Percentiles rank a stretch among this genome's conserved stretches.
These are phyloP conservation scores for Cynara cardunculus DNA, from an alignment of 129 eudicot genomes.

Conservation along the genomic window DNA sequence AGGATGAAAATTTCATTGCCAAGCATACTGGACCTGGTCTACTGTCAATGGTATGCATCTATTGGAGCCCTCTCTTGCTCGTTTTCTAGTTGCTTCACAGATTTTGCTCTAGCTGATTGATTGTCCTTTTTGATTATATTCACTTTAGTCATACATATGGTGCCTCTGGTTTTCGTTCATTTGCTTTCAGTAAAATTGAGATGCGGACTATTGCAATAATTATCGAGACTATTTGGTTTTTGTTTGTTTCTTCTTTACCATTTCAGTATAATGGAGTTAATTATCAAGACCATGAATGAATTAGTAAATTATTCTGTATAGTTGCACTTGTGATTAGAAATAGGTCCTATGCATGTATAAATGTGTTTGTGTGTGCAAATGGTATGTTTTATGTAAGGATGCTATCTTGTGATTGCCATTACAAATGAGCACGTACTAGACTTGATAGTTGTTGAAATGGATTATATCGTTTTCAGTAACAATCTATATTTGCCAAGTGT, in stretches of 20 bases:
- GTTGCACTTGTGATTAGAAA: too few relatives aligned
- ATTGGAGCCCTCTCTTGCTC: not conserved
- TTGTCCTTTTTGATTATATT: not conserved
- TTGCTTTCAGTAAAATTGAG: not conserved
- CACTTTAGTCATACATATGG: not conserved
- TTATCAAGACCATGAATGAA: not conserved
- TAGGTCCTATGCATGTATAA: too few relatives aligned
- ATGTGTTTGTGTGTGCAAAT: too few relatives aligned
- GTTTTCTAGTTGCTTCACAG: slow-evolving; percentile 11
- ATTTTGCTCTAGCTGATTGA: slow-evolving; percentile 1
- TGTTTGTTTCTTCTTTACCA: not conserved
- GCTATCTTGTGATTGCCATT: too few relatives aligned
- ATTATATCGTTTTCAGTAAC: too few relatives aligned
- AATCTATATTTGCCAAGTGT: too few relatives aligned
- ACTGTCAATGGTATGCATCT: slow-evolving; percentile 71
- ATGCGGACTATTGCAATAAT: not conserved
- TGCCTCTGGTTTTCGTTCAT: slow-evolving; percentile 1
- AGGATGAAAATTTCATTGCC: slow-evolving; percentile 93
- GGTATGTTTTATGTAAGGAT: too few relatives aligned
- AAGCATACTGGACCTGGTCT: slow-evolving; percentile 99
- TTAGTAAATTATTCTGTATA: not conserved
- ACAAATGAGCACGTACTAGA: too few relatives aligned
- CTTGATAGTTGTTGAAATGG: too few relatives aligned
- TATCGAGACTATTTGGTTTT: not conserved
- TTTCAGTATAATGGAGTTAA: not conserved